Base-by-base conservation (phyloP, 1,139 yeast species). In the Zhuliangozyma blackwelliae region DNA sequence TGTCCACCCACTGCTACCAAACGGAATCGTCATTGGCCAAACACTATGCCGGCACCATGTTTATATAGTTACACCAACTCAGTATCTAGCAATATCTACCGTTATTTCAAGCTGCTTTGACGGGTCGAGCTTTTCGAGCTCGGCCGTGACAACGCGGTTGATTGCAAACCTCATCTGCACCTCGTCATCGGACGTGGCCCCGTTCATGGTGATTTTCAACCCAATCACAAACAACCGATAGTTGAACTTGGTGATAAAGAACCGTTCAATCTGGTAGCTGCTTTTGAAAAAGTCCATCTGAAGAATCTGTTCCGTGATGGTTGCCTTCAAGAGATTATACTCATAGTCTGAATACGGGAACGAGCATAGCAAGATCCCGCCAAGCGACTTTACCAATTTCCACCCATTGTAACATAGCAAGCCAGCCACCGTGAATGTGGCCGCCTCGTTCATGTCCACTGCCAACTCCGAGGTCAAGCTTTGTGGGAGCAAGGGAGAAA, bases 121-220 rank as follows among this genome's bases (percentile, higher is more conserved):
- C 44, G 57, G 39, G 48, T 62, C 46, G 44, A 48, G 47, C 11
- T 40, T 44, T 33, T 49, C 46, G n/a, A 64, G 46, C 30, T 57
- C 60, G 12, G 48, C 56, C 33, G 59, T 61, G 5, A 82, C 57
- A 25, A 80, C 64, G 28, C 76, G 66, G 37, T 68, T 66, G 2
- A 78, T 63, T 37, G 82, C 81, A 45, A 72, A 69, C 37, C 84
- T 56, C 31, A 83, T 51, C 26, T 68, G 59, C 1, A 77, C 60
- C 51, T 83, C 92, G 39, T 82, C 88, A 41, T 82, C 87, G 39
- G 75, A 75, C 6, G 83, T 75, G 1, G 81, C 84, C n/a, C 90
- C 90, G 32, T 63, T 59, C 83, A 83, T 79, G 25, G 55, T 55
- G 7, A 83, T 47, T 39, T 65, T 69, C 28, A 82, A 47, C 2